Evolutionary conservation across 495 filamentous ascomycete species (phyloP).

Genomic region (Penicillium robsamsonii): DNA sequence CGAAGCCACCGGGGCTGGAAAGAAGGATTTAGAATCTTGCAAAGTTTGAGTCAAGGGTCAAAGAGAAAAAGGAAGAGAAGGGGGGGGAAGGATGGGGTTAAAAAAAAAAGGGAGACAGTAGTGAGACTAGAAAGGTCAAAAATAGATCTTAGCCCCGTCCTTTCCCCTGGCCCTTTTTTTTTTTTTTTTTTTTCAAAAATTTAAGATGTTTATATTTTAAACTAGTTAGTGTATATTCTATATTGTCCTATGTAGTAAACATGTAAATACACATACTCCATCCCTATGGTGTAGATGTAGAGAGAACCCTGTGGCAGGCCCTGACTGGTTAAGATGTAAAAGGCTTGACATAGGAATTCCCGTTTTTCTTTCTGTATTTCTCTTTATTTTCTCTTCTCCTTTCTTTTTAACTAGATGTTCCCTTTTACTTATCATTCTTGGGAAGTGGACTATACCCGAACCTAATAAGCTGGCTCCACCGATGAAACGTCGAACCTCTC

Average conservation of each 20-base stretch:
- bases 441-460: constrained; percentile 4
- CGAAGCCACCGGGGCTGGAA: constrained; percentile 8
- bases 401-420: too few relatives aligned
- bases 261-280: background rate
- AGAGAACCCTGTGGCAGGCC: too few relatives aligned
- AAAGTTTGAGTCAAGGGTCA: constrained; percentile 7
- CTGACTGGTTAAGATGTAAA: too few relatives aligned
- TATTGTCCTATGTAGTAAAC: too few relatives aligned
- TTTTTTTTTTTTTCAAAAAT: background rate
- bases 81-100: too few relatives aligned
- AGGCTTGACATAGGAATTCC: too few relatives aligned
- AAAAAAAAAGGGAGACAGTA: too few relatives aligned
- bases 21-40: background rate
- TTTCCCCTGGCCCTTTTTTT: background rate
- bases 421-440: too few relatives aligned
- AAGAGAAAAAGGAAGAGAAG: constrained; percentile 12
- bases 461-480: constrained; percentile 23
- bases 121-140: too few relatives aligned
- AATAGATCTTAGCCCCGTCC: constrained; percentile 17
- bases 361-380: background rate
- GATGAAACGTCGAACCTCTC: constrained; percentile 21
- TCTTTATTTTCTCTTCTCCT: background rate
- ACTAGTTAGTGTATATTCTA: too few relatives aligned
- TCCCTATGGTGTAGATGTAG: too few relatives aligned
- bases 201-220: background rate